These are phyloP conservation scores for Dictyostelium intermedium DNA, from an alignment of 78 protist species.

Conservation along the genomic window DNA sequence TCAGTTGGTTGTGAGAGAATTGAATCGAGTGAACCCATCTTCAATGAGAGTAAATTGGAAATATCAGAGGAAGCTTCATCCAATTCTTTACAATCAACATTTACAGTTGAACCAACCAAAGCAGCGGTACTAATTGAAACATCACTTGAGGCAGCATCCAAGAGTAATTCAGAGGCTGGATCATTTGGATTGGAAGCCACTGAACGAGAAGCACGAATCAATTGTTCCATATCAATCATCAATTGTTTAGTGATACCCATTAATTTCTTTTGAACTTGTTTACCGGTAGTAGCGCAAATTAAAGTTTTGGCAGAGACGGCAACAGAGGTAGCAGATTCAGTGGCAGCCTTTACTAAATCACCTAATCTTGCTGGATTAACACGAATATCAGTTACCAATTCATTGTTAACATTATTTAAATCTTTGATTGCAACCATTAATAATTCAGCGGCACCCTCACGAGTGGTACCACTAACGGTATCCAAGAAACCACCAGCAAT, in stretches of 20 bases:
- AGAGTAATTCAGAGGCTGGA: constrained; percentile 18
- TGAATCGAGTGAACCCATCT: not conserved
- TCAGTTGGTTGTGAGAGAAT: constrained; percentile 29
- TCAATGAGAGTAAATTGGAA: not conserved
- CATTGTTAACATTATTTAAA: constrained; percentile 41
- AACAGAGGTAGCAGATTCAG: constrained; percentile 48
- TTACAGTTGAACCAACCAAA: constrained; percentile 75
- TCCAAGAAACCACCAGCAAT: constrained; percentile 78
- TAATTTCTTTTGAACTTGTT: constrained; percentile 71
- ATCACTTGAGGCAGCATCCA: constrained; percentile 43
- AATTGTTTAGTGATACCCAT: constrained; percentile 65
- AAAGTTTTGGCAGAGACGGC: constrained; percentile 52
- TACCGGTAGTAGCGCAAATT: constrained; percentile 40
- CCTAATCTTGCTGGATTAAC: constrained; percentile 62
- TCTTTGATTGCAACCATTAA: constrained; percentile 55
- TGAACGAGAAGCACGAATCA: constrained; percentile 59
- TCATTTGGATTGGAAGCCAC: constrained; percentile 69
- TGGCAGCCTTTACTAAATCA: constrained; percentile 29
- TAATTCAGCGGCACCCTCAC: constrained; percentile 71
- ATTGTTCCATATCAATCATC: constrained; percentile 73
- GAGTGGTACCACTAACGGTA: constrained; percentile 46
- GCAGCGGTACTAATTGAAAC: constrained; percentile 43
- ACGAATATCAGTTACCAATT: constrained; percentile 45
- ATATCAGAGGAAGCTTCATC: constrained; percentile 81
- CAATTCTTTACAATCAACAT: constrained; percentile 76